Evolutionary conservation across 2,329 filamentous ascomycete species (phyloP).

Genomic region (Colletotrichum noveboracense): DNA sequence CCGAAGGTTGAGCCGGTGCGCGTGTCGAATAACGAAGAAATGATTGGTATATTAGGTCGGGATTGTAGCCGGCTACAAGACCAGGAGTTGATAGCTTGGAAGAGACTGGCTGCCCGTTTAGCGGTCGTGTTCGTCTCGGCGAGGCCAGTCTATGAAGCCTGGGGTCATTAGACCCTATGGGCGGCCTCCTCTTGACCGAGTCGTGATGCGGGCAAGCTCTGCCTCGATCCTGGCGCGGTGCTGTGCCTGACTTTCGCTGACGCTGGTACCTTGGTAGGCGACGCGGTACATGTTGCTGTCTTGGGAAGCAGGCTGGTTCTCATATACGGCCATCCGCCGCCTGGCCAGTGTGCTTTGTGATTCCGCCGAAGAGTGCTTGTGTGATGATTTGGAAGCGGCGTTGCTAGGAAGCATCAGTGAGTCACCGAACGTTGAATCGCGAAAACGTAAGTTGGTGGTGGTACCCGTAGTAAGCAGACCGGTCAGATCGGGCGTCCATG

Average conservation of each 20-base stretch:
- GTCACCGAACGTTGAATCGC: background rate
- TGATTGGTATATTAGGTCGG: accelerated
- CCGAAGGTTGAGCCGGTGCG: accelerated
- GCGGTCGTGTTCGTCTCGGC: accelerated
- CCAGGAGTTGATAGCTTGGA: accelerated
- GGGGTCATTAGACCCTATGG: accelerated
- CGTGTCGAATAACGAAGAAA: accelerated
- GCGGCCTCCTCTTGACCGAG: background rate
- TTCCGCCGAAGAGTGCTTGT: background rate
- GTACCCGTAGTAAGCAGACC: background rate
- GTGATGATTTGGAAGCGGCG: background rate
- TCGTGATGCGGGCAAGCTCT: background rate
- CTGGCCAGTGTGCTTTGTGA: background rate
- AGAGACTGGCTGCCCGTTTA: accelerated
- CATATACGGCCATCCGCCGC: background rate
- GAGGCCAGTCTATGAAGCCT: accelerated
- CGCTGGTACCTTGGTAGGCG: background rate
- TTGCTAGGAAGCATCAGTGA: background rate
- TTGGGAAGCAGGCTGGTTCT: background rate
- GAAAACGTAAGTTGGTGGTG: accelerated
- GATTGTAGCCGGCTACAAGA: background rate
- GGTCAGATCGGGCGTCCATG: background rate
- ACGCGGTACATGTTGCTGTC: background rate
- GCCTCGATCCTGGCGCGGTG: background rate
- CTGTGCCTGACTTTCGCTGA: background rate